Percentiles rank a stretch among this genome's conserved stretches.
Evolutionary conservation across 768 basidiomycete species (phyloP).

Genomic region (Leccinum ochraceum): DNA sequence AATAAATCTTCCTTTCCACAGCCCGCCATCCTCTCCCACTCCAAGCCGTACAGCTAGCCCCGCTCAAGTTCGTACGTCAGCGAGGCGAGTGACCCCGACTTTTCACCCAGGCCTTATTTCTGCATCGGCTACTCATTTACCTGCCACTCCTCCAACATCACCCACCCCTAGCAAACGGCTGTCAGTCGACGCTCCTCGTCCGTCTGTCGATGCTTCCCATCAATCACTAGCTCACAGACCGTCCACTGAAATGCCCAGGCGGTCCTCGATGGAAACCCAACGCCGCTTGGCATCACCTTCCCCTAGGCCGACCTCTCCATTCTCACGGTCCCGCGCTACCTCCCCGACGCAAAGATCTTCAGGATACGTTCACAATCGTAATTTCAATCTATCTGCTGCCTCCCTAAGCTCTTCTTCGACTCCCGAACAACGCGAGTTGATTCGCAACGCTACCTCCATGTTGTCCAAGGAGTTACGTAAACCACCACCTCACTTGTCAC

Average conservation of each 20-base stretch:
- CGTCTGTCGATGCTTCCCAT: conserved; percentile 33
- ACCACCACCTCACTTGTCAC: conserved; percentile 57
- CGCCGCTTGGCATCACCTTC: conserved; percentile 31
- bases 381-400: conserved; percentile 59
- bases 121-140: conserved; percentile 52
- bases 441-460: conserved; percentile 62
- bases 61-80: conserved; percentile 43
- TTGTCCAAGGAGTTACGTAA: conserved; percentile 67
- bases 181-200: conserved; percentile 25
- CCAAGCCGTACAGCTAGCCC: conserved; percentile 43
- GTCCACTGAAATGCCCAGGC: conserved; percentile 25
- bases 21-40: conserved; percentile 41
- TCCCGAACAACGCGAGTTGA: conserved; percentile 64
- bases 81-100: conserved; percentile 42
- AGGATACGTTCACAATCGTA: conserved; percentile 52
- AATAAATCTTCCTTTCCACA: conserved; percentile 42
- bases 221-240: conserved; percentile 39
- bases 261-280: conserved; percentile 26
- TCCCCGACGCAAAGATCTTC: conserved; percentile 46
- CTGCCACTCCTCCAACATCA: conserved; percentile 36
- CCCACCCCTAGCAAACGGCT: conserved; percentile 32
- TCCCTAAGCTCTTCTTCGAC: conserved; percentile 52
- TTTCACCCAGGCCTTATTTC: conserved; percentile 46
- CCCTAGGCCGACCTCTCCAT: conserved; percentile 44
- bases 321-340: conserved; percentile 46